Percentiles rank a stretch among this genome's conserved stretches.
Evolutionary conservation across 257 asterid species (phyloP).

Genomic region (Ilex asprella): DNA sequence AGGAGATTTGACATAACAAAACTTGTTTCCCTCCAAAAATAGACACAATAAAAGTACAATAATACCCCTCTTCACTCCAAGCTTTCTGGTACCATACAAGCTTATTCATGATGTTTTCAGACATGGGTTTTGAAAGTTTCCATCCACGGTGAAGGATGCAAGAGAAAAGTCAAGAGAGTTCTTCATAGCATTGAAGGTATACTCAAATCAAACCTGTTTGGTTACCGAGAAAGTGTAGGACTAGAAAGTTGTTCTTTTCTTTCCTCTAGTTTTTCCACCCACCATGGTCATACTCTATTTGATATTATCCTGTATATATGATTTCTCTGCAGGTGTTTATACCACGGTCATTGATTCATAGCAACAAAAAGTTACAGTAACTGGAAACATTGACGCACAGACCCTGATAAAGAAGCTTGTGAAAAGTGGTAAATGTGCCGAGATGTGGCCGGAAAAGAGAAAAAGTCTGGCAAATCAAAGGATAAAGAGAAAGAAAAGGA

Average conservation of each 20-base stretch:
- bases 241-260: no score
- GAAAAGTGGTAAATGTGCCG: slow-evolving; percentile 57
- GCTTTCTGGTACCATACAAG: not conserved
- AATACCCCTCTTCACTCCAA: no score
- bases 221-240: no score
- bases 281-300: no score
- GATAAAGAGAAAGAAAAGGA: slow-evolving; percentile 14
- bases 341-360: slow-evolving; percentile 45
- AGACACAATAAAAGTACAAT: no score
- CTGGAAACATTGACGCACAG: slow-evolving; percentile 38
- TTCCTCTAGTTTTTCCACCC: not conserved
- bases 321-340: slow-evolving; percentile 38
- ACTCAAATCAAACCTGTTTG: not conserved
- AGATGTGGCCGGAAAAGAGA: slow-evolving; percentile 37
- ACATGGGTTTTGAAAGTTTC: slow-evolving; percentile 56
- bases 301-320: not conserved
- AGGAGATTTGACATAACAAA: no score
- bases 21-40: no score
- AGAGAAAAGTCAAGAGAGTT: slow-evolving; percentile 54
- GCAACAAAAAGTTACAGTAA: slow-evolving; percentile 57
- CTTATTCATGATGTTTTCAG: slow-evolving; percentile 12
- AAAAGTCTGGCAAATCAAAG: not conserved
- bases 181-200: slow-evolving; percentile 43
- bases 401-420: slow-evolving; percentile 32
- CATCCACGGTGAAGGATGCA: slow-evolving; percentile 75